A percentile compares a stretch with the other conserved stretches of the same genome.
phyloP scores from a whole-genome alignment of 495 filamentous ascomycete genomes.

The Amniculicola lignicola region DNA sequence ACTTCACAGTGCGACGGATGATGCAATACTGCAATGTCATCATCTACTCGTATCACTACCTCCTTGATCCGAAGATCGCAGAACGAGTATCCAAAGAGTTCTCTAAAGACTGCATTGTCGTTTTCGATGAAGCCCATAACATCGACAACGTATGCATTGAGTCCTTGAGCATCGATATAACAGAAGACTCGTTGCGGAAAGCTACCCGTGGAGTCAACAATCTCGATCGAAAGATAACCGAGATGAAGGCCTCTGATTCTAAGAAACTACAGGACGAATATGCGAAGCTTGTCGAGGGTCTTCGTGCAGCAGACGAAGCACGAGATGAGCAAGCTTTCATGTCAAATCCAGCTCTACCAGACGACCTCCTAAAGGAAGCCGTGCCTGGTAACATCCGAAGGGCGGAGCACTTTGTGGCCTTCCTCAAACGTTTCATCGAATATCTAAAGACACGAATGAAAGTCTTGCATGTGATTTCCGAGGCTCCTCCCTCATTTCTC shows the following conservation, averaged over 20 bases:
- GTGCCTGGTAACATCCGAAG: slow-evolving; percentile 94
- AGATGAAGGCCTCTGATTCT: slow-evolving; percentile 90
- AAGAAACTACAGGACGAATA: slow-evolving; percentile 95
- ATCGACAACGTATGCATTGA: slow-evolving; percentile 99
- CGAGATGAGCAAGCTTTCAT: slow-evolving; percentile 94
- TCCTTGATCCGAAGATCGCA: slow-evolving; percentile 96
- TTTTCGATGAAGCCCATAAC: slow-evolving; percentile 98
- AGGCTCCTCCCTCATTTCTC: slow-evolving; percentile 92
- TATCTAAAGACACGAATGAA: slow-evolving; percentile 99
- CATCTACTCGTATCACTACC: slow-evolving; percentile 98
- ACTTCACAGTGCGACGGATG: slow-evolving; percentile 94
- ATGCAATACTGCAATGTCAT: slow-evolving; percentile 99
- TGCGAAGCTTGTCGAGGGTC: slow-evolving; percentile 87
- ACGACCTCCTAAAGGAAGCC: slow-evolving; percentile 84
- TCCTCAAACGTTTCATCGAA: slow-evolving; percentile 94
- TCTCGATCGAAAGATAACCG: slow-evolving; percentile 80
- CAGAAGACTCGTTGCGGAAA: slow-evolving; percentile 85
- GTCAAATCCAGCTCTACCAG: slow-evolving; percentile 83
- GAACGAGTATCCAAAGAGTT: slow-evolving; percentile 94
- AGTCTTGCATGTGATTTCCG: slow-evolving; percentile 92
- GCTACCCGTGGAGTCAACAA: slow-evolving; percentile 86
- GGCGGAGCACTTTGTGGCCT: slow-evolving; percentile 94
- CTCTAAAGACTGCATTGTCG: slow-evolving; percentile 96
- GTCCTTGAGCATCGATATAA: slow-evolving; percentile 92
- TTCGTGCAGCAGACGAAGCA: slow-evolving; percentile 81